Percentiles rank a stretch among this genome's conserved stretches.
Conservation (phyloP, 2,329 filamentous ascomycete species). For the Aspergillus eucalypticola region DNA sequence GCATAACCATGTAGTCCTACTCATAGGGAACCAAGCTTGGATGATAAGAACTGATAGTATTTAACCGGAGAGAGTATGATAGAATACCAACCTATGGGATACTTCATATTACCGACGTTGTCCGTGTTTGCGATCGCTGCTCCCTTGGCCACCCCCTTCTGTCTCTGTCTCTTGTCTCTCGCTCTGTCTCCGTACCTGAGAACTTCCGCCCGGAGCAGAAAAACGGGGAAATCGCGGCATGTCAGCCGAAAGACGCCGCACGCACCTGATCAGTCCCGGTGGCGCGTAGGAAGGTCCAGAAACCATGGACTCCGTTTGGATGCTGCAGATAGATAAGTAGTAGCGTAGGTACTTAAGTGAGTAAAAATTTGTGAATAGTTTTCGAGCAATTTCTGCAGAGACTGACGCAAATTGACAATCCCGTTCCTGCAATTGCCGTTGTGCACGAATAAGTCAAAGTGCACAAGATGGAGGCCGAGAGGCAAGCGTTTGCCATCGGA, state of each 20-base stretch:
- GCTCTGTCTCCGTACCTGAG: neutral
- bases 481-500: conserved; percentile 27
- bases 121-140: too few species aligned
- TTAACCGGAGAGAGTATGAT: neutral
- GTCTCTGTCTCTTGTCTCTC: neutral
- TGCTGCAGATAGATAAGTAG: neutral
- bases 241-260: conserved; percentile 12
- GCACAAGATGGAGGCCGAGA: neutral
- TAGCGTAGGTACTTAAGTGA: neutral
- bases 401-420: neutral
- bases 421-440: neutral
- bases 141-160: neutral
- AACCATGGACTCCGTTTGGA: neutral
- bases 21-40: neutral
- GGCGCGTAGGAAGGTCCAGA: neutral
- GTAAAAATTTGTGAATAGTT: neutral
- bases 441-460: neutral
- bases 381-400: neutral
- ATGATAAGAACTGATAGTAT: neutral
- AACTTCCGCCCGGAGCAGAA: conserved; percentile 4
- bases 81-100: neutral
- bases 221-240: conserved; percentile 9
- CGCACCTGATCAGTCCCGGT: conserved; percentile 4
- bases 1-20: neutral
- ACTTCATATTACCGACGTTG: neutral